Evolutionary conservation across 2,329 filamentous ascomycete genomes (phyloP), one percentile per base, ranked within the genome.

Genomic region (Aspergillus puulaauensis): DNA sequence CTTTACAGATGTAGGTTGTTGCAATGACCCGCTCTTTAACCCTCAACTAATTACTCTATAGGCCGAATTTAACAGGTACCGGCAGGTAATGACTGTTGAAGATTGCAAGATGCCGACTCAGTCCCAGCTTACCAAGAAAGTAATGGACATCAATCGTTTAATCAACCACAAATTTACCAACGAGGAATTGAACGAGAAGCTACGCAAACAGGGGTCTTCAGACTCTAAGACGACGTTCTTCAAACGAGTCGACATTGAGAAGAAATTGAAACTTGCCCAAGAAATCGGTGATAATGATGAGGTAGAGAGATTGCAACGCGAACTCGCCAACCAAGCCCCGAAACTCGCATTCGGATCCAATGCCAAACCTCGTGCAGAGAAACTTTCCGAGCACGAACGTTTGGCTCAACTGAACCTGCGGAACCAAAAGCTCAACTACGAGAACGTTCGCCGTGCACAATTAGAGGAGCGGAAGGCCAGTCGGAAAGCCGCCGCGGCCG

Each of bases 371-470:
- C 78, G 82, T 24, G 68, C 77, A 59, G 74, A 80, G 66, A 79
- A 82, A 8, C 79, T 83, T 35, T 81, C 80, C 11, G 89, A 96
- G 73, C 91, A 93, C 72, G 91, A 96, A 63, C 88, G 90, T 27
- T 83, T 98, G 23, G 90, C 90, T 0, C 84, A 89, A 68, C 82
- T 96, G 64, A 99, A 99, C 75, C 82, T 85, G 27, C 86, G 90
- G 69, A 97, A 96, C 75, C 88, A 93, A 61, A 86, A 88, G 58
- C 83, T 88, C 65, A 97, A 97, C 69, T 84, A 85, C n/a, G 90
- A 96, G 71, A 88, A 90, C 48, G 90, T 98, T n/a, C 90, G 93
- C 59, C 90, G 90, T 73, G 93, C 93, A 0, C 90, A 97, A 71
- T 81, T 96, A 56, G 88, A 89, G 65, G 95, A 99, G 77, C 84